These are phyloP conservation scores for Boletus barrowsii DNA, from an alignment of 768 basidiomycete genomes.

Conservation along the genomic window DNA sequence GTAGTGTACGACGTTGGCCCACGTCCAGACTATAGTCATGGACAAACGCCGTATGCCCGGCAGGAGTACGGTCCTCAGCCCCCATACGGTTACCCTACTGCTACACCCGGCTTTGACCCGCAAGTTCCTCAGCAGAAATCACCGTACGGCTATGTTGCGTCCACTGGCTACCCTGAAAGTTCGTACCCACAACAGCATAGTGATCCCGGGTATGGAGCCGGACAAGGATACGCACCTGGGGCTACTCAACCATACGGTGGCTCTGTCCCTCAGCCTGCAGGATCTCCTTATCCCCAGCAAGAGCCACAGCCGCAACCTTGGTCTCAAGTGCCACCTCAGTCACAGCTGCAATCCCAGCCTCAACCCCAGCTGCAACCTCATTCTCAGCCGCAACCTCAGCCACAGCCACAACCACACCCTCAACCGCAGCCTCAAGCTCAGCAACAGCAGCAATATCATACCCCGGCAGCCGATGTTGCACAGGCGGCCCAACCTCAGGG, in stretches of 20 bases:
- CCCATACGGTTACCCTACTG: constrained; percentile 45
- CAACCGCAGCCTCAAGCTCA: constrained; percentile 32
- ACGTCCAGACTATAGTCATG: constrained; percentile 28
- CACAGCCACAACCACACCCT: constrained; percentile 31
- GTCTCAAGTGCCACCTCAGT: constrained; percentile 28
- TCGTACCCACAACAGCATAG: constrained; percentile 27
- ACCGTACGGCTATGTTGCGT: constrained; percentile 23
- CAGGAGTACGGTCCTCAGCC: constrained; percentile 37
- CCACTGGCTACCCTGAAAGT: constrained; percentile 24
- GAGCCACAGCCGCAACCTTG: constrained; percentile 29
- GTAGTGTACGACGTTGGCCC: constrained; percentile 51
- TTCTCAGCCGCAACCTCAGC: constrained; percentile 35
- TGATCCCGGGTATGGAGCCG: constrained; percentile 22
- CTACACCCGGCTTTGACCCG: constrained; percentile 41
- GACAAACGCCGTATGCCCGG: constrained; percentile 26
- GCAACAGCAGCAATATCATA: constrained; percentile 21
- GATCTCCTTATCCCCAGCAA: constrained; percentile 27
- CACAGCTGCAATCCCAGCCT: constrained; percentile 34
- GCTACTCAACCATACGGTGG: constrained; percentile 22
- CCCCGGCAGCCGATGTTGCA: constrained; percentile 3
- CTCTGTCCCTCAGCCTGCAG: constrained; percentile 26
- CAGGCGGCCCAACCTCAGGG: constrained; percentile 10
- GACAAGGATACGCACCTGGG: constrained; percentile 20
- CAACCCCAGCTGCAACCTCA: constrained; percentile 32
- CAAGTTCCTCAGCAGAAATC: constrained; percentile 34